phyloP scores from a whole-genome alignment of 106 monocot species.

The Acanthochlamys bracteata region DNA sequence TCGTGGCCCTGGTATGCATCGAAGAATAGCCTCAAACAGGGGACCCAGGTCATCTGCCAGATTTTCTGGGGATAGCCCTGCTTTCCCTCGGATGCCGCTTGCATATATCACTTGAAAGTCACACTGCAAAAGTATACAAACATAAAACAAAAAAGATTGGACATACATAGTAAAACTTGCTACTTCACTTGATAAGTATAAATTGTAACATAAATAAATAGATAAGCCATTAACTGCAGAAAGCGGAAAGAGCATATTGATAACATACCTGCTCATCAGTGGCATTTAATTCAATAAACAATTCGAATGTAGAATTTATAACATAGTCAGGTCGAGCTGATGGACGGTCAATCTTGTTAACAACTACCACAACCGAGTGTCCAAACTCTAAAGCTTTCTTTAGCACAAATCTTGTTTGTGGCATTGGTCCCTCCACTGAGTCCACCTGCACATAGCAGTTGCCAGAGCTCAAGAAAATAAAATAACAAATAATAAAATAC shows the following conservation, averaged over 20 bases:
- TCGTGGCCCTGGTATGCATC: constrained; percentile 92
- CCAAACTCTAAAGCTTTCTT: constrained; percentile 99
- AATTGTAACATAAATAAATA: no score
- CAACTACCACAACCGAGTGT: constrained; percentile 97
- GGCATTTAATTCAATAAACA: constrained; percentile 99
- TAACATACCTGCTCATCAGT: constrained; percentile 89
- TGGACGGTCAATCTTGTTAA: constrained; percentile 93
- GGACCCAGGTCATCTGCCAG: constrained; percentile 93
- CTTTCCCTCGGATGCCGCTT: constrained; percentile 92
- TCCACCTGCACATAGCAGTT: constrained; percentile 50
- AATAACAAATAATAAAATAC: no score
- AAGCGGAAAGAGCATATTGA: neutral
- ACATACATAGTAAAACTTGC: no score
- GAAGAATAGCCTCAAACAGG: constrained; percentile 93
- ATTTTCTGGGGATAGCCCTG: constrained; percentile 81
- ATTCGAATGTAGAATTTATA: constrained; percentile 96
- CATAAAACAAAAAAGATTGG: no score
- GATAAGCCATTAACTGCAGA: no score
- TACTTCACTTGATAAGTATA: no score
- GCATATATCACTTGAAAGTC: constrained; percentile 99
- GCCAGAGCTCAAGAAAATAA: no score
- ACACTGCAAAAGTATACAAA: constrained; percentile 41
- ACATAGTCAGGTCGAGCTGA: constrained; percentile 93
- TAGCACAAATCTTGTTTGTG: constrained; percentile 96
- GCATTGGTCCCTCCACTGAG: constrained; percentile 99